Percentiles rank a stretch among this genome's conserved stretches.
Conservation (phyloP, 2,329 filamentous ascomycete species). For the Colletotrichum incanum region DNA sequence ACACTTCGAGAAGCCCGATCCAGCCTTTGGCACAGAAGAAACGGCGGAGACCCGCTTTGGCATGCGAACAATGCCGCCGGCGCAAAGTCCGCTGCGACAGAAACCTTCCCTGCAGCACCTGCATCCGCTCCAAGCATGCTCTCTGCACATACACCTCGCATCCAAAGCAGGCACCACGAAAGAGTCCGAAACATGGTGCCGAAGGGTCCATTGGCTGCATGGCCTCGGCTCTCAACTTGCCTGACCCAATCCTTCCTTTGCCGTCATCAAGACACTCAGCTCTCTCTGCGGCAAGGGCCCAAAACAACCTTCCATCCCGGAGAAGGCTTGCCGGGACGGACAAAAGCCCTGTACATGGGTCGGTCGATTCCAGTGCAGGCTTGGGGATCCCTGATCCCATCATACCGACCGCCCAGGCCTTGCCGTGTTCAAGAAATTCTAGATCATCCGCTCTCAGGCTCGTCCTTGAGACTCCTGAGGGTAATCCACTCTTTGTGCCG, state of each 20-base stretch:
- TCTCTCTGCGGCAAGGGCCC: neutral
- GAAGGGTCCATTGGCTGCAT: neutral
- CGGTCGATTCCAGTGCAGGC: neutral
- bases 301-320: no score
- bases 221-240: neutral
- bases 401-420: conserved; percentile 19
- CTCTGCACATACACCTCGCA: conserved; percentile 67
- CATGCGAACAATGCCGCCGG: conserved; percentile 71
- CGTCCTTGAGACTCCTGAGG: neutral
- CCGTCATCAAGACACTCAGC: neutral
- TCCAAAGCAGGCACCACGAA: conserved; percentile 45
- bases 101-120: conserved; percentile 72
- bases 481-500: neutral
- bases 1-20: neutral
- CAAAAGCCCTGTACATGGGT: neutral
- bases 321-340: neutral
- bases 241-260: neutral
- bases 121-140: conserved; percentile 68
- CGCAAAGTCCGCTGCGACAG: conserved; percentile 76
- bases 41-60: conserved; percentile 59
- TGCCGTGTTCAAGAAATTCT: neutral
- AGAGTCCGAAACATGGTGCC: conserved; percentile 1
- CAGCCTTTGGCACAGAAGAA: conserved; percentile 51
- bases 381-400: conserved; percentile 27
- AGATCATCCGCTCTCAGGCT: neutral